phyloP scores from a whole-genome alignment of 179 eudicot species.

The Sideroxylon spinosum region DNA sequence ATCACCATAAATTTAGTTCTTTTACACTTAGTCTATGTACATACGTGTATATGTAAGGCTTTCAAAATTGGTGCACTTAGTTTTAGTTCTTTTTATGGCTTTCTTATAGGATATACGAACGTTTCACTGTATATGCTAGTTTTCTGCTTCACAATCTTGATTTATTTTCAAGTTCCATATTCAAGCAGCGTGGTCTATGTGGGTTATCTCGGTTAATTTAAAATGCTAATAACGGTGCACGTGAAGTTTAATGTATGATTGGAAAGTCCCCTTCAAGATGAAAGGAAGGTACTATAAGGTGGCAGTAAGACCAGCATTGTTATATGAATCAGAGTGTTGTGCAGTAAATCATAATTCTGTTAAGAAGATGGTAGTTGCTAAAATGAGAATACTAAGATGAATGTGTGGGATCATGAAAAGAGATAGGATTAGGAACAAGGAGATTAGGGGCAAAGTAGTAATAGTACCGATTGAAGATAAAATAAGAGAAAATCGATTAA shows the following conservation, averaged over 20 bases:
- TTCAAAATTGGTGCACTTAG: neutral
- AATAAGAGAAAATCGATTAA: no score
- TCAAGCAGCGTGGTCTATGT: conserved; percentile 10
- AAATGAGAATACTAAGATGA: no score
- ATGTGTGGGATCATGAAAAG: no score
- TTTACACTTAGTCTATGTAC: neutral
- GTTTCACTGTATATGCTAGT: neutral
- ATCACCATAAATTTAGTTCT: neutral
- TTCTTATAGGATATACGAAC: neutral
- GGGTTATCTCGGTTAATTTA: neutral
- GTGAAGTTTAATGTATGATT: neutral
- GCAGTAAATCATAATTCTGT: no score
- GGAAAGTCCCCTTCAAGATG: no score
- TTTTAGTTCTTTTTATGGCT: neutral
- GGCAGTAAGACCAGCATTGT: no score
- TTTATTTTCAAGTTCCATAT: conserved; percentile 4
- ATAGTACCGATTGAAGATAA: no score
- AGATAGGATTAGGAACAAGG: no score
- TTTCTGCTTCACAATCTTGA: neutral
- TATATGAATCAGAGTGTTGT: no score
- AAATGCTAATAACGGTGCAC: neutral
- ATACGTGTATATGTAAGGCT: neutral
- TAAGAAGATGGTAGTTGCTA: no score
- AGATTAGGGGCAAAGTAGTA: no score
- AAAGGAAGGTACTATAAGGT: no score